Conservation (phyloP, 2,329 filamentous ascomycete species). For the Aspergillus neotritici region DNA sequence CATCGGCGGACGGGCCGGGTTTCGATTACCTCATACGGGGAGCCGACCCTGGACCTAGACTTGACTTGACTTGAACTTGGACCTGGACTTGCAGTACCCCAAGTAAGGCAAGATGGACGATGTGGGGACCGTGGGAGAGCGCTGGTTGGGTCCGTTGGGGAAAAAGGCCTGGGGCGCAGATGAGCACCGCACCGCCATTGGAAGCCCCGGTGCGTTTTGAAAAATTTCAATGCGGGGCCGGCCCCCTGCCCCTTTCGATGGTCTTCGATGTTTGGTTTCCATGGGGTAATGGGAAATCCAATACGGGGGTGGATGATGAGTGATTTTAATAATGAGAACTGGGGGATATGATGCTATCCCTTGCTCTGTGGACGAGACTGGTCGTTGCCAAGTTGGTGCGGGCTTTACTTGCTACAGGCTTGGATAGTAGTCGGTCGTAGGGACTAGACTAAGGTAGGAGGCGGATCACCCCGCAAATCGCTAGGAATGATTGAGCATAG, state of each 20-base stretch:
- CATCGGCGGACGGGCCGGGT: not conserved
- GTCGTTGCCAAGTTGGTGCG: not conserved
- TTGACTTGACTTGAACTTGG: not conserved
- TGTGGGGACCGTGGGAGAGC: not conserved
- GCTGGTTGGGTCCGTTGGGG: not conserved
- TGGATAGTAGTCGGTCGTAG: not conserved
- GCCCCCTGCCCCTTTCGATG: too few relatives aligned
- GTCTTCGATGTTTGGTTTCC: conserved; percentile 2
- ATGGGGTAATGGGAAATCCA: conserved; percentile 12
- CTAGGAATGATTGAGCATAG: conserved; percentile 14
- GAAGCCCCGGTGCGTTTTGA: too few relatives aligned
- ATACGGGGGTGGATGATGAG: conserved; percentile 7
- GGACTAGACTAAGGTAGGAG: not conserved
- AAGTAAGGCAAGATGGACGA: not conserved
- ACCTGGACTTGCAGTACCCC: not conserved
- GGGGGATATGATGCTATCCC: too few relatives aligned
- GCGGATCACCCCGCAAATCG: conserved; percentile 14
- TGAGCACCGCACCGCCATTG: not conserved
- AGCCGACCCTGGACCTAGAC: not conserved
- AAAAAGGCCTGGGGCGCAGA: not conserved
- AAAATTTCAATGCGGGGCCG: too few relatives aligned
- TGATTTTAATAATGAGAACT: conserved; percentile 16
- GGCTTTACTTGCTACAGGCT: not conserved
- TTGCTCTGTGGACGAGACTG: not conserved
- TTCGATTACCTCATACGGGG: conserved; percentile 12